Conservation (phyloP, 495 filamentous ascomycete genomes). For the Aspergillus conjunctus region DNA sequence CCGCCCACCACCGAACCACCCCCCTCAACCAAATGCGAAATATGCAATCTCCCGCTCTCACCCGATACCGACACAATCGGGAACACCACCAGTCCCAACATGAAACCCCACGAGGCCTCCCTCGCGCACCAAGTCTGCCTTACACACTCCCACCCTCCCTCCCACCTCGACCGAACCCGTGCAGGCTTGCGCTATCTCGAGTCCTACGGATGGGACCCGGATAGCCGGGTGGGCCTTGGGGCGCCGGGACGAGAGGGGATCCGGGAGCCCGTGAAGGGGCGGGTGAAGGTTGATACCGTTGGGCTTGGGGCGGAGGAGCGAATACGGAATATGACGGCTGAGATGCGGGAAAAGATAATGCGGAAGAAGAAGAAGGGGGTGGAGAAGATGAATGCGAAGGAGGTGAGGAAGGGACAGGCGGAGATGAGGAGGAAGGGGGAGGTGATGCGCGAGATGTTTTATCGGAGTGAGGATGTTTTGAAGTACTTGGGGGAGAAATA, state of each 20-base stretch:
- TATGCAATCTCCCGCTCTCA: conserved; percentile 60
- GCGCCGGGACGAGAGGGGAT: conserved; percentile 68
- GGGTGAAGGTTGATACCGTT: conserved; percentile 70
- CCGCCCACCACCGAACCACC: conserved; percentile 8
- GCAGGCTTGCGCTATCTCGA: conserved; percentile 75
- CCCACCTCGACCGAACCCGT: conserved; percentile 74
- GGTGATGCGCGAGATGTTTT: conserved; percentile 66
- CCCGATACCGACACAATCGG: conserved; percentile 1
- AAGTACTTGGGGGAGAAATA: conserved; percentile 61
- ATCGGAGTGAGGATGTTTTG: conserved; percentile 68
- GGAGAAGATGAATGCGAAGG: conserved; percentile 67
- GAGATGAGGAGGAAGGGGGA: conserved; percentile 65
- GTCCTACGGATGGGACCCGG: conserved; percentile 85
- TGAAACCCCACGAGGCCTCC: conserved; percentile 62
- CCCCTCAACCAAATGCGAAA: conserved; percentile 44
- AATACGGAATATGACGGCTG: conserved; percentile 21
- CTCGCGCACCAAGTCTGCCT: conserved; percentile 83
- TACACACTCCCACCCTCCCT: conserved; percentile 80
- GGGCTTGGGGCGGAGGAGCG: conserved; percentile 61
- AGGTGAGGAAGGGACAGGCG: conserved; percentile 60
- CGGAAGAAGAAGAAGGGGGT: conserved; percentile 31
- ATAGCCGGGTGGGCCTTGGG: conserved; percentile 74
- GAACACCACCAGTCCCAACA: conserved; percentile 7
- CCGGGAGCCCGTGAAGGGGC: conserved; percentile 71
- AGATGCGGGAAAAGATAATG: conserved; percentile 29